Conservation (phyloP, 2,329 filamentous ascomycete species). For the Fusarium sp. region DNA sequence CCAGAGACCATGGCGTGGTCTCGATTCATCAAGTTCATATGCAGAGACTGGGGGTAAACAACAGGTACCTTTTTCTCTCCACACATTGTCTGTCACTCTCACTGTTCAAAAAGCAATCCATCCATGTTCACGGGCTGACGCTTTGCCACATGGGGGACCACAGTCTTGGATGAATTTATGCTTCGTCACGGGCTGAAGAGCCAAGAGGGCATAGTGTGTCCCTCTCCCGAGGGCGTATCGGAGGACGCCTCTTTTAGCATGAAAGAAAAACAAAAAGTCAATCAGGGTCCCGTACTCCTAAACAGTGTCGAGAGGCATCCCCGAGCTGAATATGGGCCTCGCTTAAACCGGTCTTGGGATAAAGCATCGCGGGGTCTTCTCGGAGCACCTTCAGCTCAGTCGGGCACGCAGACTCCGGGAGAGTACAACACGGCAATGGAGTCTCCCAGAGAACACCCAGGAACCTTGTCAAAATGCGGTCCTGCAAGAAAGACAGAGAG, state of each 20-base stretch:
- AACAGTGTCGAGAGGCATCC: slow-evolving; percentile 4
- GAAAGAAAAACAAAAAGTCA: neutral
- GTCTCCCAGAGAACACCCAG: neutral
- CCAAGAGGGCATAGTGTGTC: slow-evolving; percentile 19
- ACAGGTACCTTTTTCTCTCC: slow-evolving; percentile 1
- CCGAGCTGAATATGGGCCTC: slow-evolving; percentile 1
- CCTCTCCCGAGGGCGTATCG: slow-evolving; percentile 6
- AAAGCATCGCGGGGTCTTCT: slow-evolving; percentile 4
- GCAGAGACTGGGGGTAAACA: neutral
- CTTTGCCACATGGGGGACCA: slow-evolving; percentile 20
- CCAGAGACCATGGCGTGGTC: slow-evolving; percentile 15
- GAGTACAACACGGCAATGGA: slow-evolving; percentile 6
- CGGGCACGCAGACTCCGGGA: slow-evolving; percentile 23
- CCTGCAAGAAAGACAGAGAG: slow-evolving; percentile 1
- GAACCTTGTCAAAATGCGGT: slow-evolving; percentile 23
- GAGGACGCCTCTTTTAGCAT: neutral
- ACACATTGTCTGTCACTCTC: neutral
- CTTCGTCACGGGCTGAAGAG: slow-evolving; percentile 22
- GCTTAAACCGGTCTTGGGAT: neutral
- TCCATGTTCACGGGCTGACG: slow-evolving; percentile 15
- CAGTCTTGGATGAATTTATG: slow-evolving; percentile 24
- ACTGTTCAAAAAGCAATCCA: neutral
- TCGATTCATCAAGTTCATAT: slow-evolving; percentile 2
- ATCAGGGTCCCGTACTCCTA: neutral
- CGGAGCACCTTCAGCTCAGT: slow-evolving; percentile 11